Base-by-base conservation (phyloP, 306 rosid species). In the Myrica gale region DNA sequence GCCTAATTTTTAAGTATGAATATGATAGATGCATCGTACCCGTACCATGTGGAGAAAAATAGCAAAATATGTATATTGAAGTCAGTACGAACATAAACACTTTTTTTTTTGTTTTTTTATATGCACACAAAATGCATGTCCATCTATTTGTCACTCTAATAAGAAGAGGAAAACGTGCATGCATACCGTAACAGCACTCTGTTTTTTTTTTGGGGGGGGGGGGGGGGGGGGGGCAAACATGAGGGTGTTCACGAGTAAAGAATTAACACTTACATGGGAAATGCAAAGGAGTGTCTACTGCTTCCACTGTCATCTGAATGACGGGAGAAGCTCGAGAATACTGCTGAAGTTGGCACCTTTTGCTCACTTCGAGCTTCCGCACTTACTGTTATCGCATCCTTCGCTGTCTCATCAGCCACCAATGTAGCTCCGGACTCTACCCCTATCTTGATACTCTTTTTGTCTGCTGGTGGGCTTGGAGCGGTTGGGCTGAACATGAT, bases 201-300 rank as follows among this genome's bases (percentile, higher is more conserved):
- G 2, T 32, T 32, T 32, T 32, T 2, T 32, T 32, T 26, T n/a
- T n/a, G n/a, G n/a, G n/a, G n/a, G n/a, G n/a, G n/a, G n/a, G n/a
- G n/a, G n/a, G n/a, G n/a, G n/a, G n/a, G 32, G 32, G 32, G 32
- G 37, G 37, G 3, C 37, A 32, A 32, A 32, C 37, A 32, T 32
- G 23, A 42, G 11, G 47, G 65, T 10, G 43, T 69, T 56, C 65
- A 58, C 65, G 21, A 61, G 39, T 54, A 48, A 48, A 32, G 63
- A 54, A 37, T 74, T 4, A 47, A 67, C 81, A 81, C 97, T 86
- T 78, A 95, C 98, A 81, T 57, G 75, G 93, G 91, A 54, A 84
- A 84, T 76, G 90, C 83, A 74, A 79, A 85, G 72, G 96, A 78
- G 26, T 23, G 60, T 1, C 39, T 7, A 53, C 80, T 82, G 60